A percentile compares a stretch with the other conserved stretches of the same genome.
Evolutionary conservation across 2,329 filamentous ascomycete genomes (phyloP).

Genomic region (Aureobasidium zeae): DNA sequence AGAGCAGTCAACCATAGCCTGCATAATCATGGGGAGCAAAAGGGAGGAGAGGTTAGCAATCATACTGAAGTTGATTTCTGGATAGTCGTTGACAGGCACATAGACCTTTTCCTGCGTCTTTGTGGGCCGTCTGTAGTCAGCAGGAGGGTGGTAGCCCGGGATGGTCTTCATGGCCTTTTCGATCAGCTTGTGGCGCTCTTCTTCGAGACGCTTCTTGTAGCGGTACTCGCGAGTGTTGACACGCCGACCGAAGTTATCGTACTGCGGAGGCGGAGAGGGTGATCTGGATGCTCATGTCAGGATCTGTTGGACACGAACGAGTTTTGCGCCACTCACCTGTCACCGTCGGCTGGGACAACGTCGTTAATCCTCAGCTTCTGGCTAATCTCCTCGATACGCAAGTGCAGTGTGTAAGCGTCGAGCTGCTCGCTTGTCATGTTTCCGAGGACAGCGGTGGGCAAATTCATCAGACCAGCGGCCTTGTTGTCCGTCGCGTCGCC

Average conservation of each 20-base stretch:
- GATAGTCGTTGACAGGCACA: conserved; percentile 99
- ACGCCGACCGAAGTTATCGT: conserved; percentile 98
- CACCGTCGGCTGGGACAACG: conserved; percentile 91
- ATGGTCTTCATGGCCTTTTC: conserved; percentile 99
- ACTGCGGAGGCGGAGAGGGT: conserved; percentile 89
- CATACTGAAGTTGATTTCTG: conserved; percentile 99
- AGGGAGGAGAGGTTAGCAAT: conserved; percentile 75
- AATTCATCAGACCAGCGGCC: conserved; percentile 92
- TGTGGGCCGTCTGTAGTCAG: conserved; percentile 95
- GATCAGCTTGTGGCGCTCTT: conserved; percentile 96
- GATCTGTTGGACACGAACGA: too few species aligned
- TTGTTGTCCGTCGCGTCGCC: conserved; percentile 97
- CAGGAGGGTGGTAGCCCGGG: conserved; percentile 96
- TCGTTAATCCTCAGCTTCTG: conserved; percentile 99
- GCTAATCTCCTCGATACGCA: conserved; percentile 97
- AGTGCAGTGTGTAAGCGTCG: conserved; percentile 89
- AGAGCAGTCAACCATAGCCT: conserved; percentile 11
- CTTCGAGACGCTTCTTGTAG: conserved; percentile 94
- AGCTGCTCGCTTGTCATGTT: conserved; percentile 98
- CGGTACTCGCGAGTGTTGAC: conserved; percentile 98
- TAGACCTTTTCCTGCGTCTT: conserved; percentile 99
- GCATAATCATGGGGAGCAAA: conserved; percentile 8
- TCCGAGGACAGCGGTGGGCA: conserved; percentile 90
- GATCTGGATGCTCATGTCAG: conserved; percentile 50
- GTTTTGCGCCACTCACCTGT: conserved; percentile 85